Evolutionary conservation across 371 early-diverging fungal genomes (phyloP), one percentile per base, ranked within the genome.

Genomic region (Mucor sp.): DNA sequence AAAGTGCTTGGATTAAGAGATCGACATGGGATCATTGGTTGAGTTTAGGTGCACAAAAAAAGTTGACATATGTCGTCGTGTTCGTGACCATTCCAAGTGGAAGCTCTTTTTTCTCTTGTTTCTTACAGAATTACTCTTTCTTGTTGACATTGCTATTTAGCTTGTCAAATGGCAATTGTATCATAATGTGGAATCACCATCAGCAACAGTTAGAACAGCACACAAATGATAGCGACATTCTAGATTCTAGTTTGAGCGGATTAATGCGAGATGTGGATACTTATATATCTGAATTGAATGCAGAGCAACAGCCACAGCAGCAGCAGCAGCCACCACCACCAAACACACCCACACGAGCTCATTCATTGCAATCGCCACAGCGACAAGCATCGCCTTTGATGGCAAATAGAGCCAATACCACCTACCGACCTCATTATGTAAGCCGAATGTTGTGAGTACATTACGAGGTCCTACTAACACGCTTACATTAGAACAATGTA

Each of bases 251-350:
- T 8, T 60, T 69, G 21, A 53, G 41, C 41, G 65, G 58, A 1
- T 43, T 72, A 11, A 69, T 69, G 70, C 59, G 60, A 32, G 74
- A 70, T 44, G 74, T 73, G 8, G 67, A 73, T 39, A 55, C 67
- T 28, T 73, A 60, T 53, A 70, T 73, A 47, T 47, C 58, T 39
- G 74, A 73, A 55, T 19, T 70, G 9, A 50, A 56, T 57, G 32
- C 60, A 25, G 61, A 69, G 14, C 65, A 65, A 15, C 30, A 56
- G 30, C 32, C 4, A 2, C 19, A 35, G 37, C 37, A 35, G 6
- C 21, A 21, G 21, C 33, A 35, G 12, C 21, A 21, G 21, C 33
- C 21, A 55, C 12, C 3, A 23, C 5, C 14, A 56, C 14, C 39
- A 41, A 44, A 27, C 6, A 62, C 53, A 27, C 60, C 66, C 1